phyloP scores from a whole-genome alignment of 257 asterid genomes.

The Verbena officinalis region DNA sequence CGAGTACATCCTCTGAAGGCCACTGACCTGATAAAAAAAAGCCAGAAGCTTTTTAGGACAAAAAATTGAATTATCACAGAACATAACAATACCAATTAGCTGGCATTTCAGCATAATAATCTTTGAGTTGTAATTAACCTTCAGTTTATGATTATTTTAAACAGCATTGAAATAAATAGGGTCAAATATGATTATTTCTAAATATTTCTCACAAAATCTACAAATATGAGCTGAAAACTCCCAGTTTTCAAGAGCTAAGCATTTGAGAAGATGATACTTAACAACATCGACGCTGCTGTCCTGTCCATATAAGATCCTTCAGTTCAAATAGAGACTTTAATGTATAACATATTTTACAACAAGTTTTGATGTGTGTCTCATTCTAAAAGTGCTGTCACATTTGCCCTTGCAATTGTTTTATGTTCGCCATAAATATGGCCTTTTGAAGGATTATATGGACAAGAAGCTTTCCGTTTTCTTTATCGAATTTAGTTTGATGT shows the following conservation, averaged over 20 bases:
- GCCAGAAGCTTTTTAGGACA: constrained; percentile 19
- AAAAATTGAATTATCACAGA: background rate
- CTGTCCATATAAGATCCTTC: background rate
- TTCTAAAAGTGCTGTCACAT: background rate
- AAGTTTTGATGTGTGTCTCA: background rate
- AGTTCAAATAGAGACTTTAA: background rate
- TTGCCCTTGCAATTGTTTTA: background rate
- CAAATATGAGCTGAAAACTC: background rate
- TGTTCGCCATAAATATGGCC: background rate
- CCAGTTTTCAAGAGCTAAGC: constrained; percentile 5
- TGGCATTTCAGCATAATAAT: too few relatives aligned
- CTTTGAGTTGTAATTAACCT: background rate
- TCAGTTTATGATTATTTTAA: background rate
- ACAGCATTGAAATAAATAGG: too few relatives aligned
- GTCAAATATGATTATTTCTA: too few relatives aligned
- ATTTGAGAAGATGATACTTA: constrained; percentile 10
- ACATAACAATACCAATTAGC: too few relatives aligned
- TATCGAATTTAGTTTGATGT: background rate
- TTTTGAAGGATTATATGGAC: background rate
- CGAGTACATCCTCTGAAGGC: constrained; percentile 97
- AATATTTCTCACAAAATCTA: background rate
- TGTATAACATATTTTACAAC: background rate
- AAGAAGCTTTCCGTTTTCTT: background rate
- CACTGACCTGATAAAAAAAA: constrained; percentile 74
- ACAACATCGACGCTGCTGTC: background rate